Base-by-base conservation (phyloP, 148 eudicot species). In the Suaeda aralocaspica region DNA sequence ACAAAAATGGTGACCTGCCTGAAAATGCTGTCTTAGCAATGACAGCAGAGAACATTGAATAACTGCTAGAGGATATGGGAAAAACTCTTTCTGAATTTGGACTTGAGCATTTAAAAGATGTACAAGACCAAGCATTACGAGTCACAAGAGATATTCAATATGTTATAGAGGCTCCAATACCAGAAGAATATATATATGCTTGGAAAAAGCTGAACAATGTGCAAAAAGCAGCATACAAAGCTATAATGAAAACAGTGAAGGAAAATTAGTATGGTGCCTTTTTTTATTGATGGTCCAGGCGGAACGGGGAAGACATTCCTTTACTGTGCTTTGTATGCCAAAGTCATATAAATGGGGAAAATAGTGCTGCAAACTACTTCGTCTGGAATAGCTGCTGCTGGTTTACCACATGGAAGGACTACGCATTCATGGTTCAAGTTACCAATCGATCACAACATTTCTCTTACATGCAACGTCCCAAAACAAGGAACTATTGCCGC, bases 251-350 rank as follows among this genome's bases (percentile, higher is more conserved):
- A 0, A 18, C 15, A 12, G 26, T 51, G 0, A n/a, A 11, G 18
- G 6, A 6, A 10, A 2, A 4, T 0, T 6, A 1, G 19, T 19
- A 14, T 2, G 46, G 60, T 2, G 29, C 9, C 9, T 36, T 51
- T 68, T 9, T 51, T 68, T 36, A 30, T 68, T 29, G 71, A 68
- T 31, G 55, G 52, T 1, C 73, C 64, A 0, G 42, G 65, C 4
- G 64, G 73, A 2, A 70, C 39, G 0, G 31, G 65, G 0, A 70
- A 70, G 14, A 70, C 73, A 2, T 70, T 41, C 36, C 9, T 70
- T 4, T 70, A 70, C 7, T 56, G 62, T 58, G 73, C 73, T 0
- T 10, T 70, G 1, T 73, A 41, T 64, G 67, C 46, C 6, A 9
- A n/a, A 29, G 44, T 18, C 4, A 9, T 31, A 0, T 5, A 19